Conservation (phyloP, 306 rosid genomes). For the Parietaria judaica region DNA sequence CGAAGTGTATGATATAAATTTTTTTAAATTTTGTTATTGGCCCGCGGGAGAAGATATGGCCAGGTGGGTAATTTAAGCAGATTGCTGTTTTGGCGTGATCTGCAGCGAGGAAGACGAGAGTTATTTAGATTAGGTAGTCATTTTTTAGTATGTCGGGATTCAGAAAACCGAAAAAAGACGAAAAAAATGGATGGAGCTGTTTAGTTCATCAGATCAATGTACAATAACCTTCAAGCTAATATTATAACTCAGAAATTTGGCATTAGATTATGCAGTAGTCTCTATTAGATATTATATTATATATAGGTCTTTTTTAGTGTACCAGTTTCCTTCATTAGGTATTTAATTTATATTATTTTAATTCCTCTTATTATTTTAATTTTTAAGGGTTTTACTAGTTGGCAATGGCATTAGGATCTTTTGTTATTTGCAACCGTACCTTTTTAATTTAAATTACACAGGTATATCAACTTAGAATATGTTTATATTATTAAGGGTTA, state of each 20-base stretch:
- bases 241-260: slow-evolving; percentile 49
- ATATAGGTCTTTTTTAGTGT: slow-evolving; percentile 24
- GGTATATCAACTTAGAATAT: no score
- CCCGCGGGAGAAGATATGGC: slow-evolving; percentile 41
- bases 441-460: no score
- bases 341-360: slow-evolving; percentile 12
- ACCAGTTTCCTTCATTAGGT: slow-evolving; percentile 22
- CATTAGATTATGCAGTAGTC: slow-evolving; percentile 34
- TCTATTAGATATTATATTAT: slow-evolving; percentile 19
- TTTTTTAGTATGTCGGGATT: slow-evolving; percentile 64
- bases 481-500: no score
- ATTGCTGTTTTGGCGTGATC: slow-evolving; percentile 43
- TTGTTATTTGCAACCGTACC: no score
- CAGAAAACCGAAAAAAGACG: slow-evolving; percentile 23
- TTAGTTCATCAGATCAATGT: slow-evolving; percentile 66
- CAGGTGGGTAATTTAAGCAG: slow-evolving; percentile 53
- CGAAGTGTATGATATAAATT: slow-evolving; percentile 57
- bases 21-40: slow-evolving; percentile 71
- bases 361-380: no score
- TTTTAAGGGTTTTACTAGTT: no score
- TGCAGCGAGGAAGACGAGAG: slow-evolving; percentile 60
- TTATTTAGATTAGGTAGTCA: slow-evolving; percentile 81
- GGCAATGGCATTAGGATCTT: no score
- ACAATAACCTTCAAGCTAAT: slow-evolving; percentile 52
- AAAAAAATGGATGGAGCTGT: slow-evolving; percentile 43